Base-by-base conservation (phyloP, 805 yeast genomes). In the Saccharomycopsis sp. region DNA sequence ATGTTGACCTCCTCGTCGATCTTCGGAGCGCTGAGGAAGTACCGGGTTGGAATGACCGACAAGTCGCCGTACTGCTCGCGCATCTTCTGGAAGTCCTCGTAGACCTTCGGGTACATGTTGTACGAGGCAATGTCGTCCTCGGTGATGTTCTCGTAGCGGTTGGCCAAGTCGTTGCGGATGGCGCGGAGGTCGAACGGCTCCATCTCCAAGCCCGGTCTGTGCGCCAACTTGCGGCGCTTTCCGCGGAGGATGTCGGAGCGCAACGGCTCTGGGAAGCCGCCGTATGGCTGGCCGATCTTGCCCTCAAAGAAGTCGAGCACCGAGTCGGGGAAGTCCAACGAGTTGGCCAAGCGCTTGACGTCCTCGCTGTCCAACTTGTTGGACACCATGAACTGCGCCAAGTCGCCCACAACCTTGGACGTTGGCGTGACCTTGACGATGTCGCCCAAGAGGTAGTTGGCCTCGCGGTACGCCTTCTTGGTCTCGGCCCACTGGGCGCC, bases 231-330 rank as follows among this genome's bases (percentile, higher is more conserved):
- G 75, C 88, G 84, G 77, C 99, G 87, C 85, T 91, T 91, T 72
- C 91, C 95, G 68, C 84, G 83, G 69, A 94, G 83, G 62, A 94
- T 81, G 72, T 91, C 89, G 46, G 97, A 80, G 76, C 99, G 85
- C 74, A 94, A 79, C 46, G 99, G 99, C 76, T 94, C 99, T 60
- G 99, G 99, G 96, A 94, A 94, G 7, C 99, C 99, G 65, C 99
- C 99, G 71, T 89, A 90, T 69, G 99, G 99, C 65, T 94, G 94
- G 71, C 99, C 99, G 89, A 94, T 94, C 72, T 94, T 81, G 67
- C 99, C 99, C 79, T 94, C 97, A 81, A 94, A 91, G 83, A 94
- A 94, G 75, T 94, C 99, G 71, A 94, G 81, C 16, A 94, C 97
- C 20, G 98, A 92, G 70, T 88, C 97, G 63, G 99, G 99, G 97